A percentile compares a stretch with the other conserved stretches of the same genome.
Evolutionary conservation across 176 grass and related monocot genomes (phyloP).

Genomic region (Phoenix roebelenii): DNA sequence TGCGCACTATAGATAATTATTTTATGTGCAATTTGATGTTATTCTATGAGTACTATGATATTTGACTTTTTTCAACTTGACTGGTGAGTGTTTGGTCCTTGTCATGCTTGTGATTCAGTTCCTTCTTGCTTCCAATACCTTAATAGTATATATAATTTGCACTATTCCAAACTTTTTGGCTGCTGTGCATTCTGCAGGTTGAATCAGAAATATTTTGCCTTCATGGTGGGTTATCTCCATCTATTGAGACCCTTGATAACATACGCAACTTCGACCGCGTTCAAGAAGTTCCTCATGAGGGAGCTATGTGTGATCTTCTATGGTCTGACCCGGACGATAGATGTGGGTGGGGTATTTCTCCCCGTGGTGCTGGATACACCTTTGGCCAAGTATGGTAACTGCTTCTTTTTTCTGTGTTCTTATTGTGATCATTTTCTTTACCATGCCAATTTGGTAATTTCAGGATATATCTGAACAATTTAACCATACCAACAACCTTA

Average conservation of each 20-base stretch:
- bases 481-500: slow-evolving; percentile 65
- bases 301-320: slow-evolving; percentile 64
- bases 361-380: slow-evolving; percentile 60
- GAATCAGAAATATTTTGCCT: slow-evolving; percentile 68
- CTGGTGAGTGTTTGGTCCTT: too few relatives aligned
- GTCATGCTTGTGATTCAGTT: too few relatives aligned
- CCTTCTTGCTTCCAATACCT: too few relatives aligned
- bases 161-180: background rate
- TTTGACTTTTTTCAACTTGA: too few relatives aligned
- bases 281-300: slow-evolving; percentile 65
- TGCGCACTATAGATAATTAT: too few relatives aligned
- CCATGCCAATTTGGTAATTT: slow-evolving; percentile 1
- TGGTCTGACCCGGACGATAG: slow-evolving; percentile 66
- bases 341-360: slow-evolving; percentile 67
- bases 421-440: background rate
- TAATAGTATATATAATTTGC: too few relatives aligned
- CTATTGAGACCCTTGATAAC: slow-evolving; percentile 53
- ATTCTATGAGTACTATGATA: too few relatives aligned
- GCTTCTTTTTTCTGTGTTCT: background rate
- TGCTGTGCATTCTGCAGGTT: slow-evolving; percentile 27
- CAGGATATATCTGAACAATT: slow-evolving; percentile 77
- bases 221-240: slow-evolving; percentile 57
- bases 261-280: slow-evolving; percentile 60
- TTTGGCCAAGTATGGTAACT: slow-evolving; percentile 43
- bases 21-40: too few relatives aligned